Conservation (phyloP, 352 stramenopile genomes). For the Pythium myriotylum region DNA sequence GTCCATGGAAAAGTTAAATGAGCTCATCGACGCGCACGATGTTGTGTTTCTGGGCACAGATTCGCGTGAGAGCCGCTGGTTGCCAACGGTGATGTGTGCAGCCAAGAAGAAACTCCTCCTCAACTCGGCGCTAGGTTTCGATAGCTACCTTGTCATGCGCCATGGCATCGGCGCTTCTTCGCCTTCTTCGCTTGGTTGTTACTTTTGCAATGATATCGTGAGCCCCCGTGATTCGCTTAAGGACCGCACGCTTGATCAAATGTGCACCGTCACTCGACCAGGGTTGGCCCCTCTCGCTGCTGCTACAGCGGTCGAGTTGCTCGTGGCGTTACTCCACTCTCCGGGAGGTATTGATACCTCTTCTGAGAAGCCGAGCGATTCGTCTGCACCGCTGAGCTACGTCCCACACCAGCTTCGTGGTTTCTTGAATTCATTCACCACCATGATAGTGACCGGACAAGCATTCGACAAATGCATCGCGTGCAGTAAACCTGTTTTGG, state of each 20-base stretch:
- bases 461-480: conserved; percentile 96
- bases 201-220: conserved; percentile 99
- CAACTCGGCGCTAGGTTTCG: conserved; percentile 90
- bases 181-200: conserved; percentile 90
- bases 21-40: conserved; percentile 93
- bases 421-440: conserved; percentile 92
- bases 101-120: conserved; percentile 91
- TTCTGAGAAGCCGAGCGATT: conserved; percentile 60
- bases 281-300: conserved; percentile 93
- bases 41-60: conserved; percentile 98
- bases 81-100: conserved; percentile 96
- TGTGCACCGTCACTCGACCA: conserved; percentile 99
- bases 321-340: conserved; percentile 96
- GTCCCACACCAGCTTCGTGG: conserved; percentile 96
- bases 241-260: conserved; percentile 98
- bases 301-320: conserved; percentile 95
- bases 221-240: conserved; percentile 96
- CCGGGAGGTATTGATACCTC: conserved; percentile 69
- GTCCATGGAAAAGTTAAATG: conserved; percentile 81
- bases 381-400: conserved; percentile 67
- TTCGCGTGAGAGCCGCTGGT: conserved; percentile 97
- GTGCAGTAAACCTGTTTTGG: conserved; percentile 90
- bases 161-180: conserved; percentile 75
- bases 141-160: conserved; percentile 98
- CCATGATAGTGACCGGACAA: conserved; percentile 81